Conservation (phyloP, 495 filamentous ascomycete genomes). For the Aspergillus baeticus region DNA sequence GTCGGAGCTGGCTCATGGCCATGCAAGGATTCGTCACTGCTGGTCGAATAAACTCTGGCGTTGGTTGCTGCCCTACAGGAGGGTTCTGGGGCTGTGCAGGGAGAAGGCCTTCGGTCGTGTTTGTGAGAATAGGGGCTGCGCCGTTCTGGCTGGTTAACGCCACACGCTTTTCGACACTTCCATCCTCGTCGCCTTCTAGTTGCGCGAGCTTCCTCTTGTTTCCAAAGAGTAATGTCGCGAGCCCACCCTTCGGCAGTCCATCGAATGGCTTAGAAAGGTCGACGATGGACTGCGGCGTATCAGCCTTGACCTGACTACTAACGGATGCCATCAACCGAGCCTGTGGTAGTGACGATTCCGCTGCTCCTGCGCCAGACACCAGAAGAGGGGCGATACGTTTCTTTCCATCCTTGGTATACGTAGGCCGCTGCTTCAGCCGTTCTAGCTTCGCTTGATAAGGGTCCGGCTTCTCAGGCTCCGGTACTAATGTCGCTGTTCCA, state of each 20-base stretch:
- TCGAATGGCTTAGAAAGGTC: slow-evolving; percentile 95
- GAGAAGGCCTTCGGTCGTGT: slow-evolving; percentile 73
- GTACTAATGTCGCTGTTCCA: slow-evolving; percentile 33
- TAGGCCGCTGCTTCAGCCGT: slow-evolving; percentile 83
- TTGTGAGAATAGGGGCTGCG: slow-evolving; percentile 70
- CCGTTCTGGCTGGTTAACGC: slow-evolving; percentile 57
- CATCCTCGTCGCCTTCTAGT: slow-evolving; percentile 67
- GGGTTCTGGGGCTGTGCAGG: slow-evolving; percentile 57
- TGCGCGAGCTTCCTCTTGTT: slow-evolving; percentile 84
- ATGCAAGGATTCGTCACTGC: slow-evolving; percentile 81
- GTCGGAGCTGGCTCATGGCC: slow-evolving; percentile 76
- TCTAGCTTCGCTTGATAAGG: slow-evolving; percentile 67
- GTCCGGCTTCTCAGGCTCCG: slow-evolving; percentile 58
- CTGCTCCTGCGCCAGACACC: slow-evolving; percentile 78
- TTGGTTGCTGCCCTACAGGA: slow-evolving; percentile 61
- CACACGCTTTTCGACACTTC: slow-evolving; percentile 61
- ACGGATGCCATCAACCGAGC: slow-evolving; percentile 73
- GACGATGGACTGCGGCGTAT: slow-evolving; percentile 79
- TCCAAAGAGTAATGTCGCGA: slow-evolving; percentile 80
- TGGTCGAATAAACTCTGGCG: slow-evolving; percentile 83
- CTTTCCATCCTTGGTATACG: slow-evolving; percentile 94
- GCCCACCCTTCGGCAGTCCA: slow-evolving; percentile 85
- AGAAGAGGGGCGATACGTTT: slow-evolving; percentile 92
- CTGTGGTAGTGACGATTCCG: slow-evolving; percentile 84
- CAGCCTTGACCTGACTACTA: slow-evolving; percentile 57